Percentiles rank a stretch among this genome's conserved stretches.
phyloP scores from a whole-genome alignment of 2,329 filamentous ascomycete species.

The Aspergillus brunneoviolaceus region DNA sequence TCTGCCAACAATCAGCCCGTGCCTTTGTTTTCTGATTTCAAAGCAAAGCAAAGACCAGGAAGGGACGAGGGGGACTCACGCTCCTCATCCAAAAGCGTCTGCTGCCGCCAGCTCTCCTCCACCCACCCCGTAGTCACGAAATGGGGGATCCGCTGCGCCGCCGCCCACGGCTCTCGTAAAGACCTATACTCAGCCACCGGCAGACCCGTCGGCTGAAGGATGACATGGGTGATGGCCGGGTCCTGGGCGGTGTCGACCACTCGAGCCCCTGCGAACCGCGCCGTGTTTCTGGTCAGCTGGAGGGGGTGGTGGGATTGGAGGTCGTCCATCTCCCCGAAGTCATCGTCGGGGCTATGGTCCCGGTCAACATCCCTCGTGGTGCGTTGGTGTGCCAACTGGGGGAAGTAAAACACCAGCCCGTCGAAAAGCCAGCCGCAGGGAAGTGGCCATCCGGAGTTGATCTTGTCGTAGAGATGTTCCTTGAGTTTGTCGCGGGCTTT shows the following conservation, averaged over 20 bases:
- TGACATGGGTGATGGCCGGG: conserved; percentile 67
- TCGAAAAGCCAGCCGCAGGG: conserved; percentile 52
- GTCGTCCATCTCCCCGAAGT: conserved; percentile 5
- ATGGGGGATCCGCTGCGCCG: conserved; percentile 57
- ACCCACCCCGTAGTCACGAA: conserved; percentile 73
- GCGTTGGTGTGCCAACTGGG: conserved; percentile 16
- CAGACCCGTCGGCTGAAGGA: conserved; percentile 55
- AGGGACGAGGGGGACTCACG: conserved; percentile 28
- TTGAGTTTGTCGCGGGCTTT: conserved; percentile 57
- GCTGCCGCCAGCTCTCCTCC: conserved; percentile 74
- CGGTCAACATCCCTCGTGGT: no score
- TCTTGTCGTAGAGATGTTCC: conserved; percentile 53
- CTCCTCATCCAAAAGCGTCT: conserved; percentile 78
- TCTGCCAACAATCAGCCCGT: no score
- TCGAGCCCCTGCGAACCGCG: conserved; percentile 68
- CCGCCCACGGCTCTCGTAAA: conserved; percentile 32
- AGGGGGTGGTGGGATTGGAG: not conserved
- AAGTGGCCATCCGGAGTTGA: conserved; percentile 29
- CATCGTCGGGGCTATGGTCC: not conserved
- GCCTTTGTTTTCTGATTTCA: no score
- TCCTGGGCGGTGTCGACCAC: conserved; percentile 55
- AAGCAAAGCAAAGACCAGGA: no score
- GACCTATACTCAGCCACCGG: conserved; percentile 43
- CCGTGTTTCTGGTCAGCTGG: conserved; percentile 55
- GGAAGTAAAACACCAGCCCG: conserved; percentile 47